Evolutionary conservation across 2,329 filamentous ascomycete species (phyloP), one percentile per base, ranked within the genome.

Genomic region (Phaeosphaeriaceae sp.): DNA sequence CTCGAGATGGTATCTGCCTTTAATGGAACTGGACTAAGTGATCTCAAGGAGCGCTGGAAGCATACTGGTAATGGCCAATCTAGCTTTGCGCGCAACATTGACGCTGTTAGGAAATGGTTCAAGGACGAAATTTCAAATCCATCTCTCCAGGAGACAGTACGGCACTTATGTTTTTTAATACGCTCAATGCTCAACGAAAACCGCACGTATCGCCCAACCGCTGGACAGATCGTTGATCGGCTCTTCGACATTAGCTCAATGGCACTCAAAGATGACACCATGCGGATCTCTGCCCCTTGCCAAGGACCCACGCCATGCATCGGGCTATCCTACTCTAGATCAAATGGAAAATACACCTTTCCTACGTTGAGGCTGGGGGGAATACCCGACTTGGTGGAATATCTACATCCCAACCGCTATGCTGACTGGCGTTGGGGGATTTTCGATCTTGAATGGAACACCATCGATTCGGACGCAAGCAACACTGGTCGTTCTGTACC

Each of bases 1-100:
- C 11, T 51, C 6, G 66, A 69, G 13, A 67, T 67, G 21, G 13
- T 66, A 3, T 66, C 66, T 9, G 41, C 54, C 0, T 31, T 68
- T 11, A 25, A 48, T 22, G 54, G 56, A 2, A 11, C 51, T 21
- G 48, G 22, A 2, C 47, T 63, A 1, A 31, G 33, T 7, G 21
- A 36, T 2, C 17, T 62, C 33, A 56, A 59, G 19, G 17, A 40
- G 5, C 51, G 53, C 41, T 69, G 61, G 61, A 51, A 49, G 25
- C 21, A 22, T n/a, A 58, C 40, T 7, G 66, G 65, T 1, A 60
- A 56, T 15, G 45, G 54, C 2, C 46, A 58, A 19, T n/a, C 51
- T 19, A 69, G 62, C 20, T 69, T 57, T 41, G 51, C 66, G 2
- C 45, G 52, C 2, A 68, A 68, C 64, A 24, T 48, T 44, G 5